Evolutionary conservation across 768 basidiomycete species (phyloP), one percentile per base, ranked within the genome.

Genomic region (Rhodotorula paludigena): DNA sequence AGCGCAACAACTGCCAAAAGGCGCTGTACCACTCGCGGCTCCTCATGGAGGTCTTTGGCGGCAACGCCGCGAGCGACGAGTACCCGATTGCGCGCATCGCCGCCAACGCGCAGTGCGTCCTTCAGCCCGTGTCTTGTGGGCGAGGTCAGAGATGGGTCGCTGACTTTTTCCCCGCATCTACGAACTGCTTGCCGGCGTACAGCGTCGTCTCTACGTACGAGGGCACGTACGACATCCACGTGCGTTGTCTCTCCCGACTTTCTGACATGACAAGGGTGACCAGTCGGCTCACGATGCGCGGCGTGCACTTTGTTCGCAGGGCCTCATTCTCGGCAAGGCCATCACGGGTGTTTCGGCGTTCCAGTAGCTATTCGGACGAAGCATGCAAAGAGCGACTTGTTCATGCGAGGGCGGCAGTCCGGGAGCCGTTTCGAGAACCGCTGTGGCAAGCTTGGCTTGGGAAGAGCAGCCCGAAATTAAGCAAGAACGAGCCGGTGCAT

Each of bases 1-100:
- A 98, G 82, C 84, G 90, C 72, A 98, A 98, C 76, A 97, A 97
- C 74, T 92, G 91, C 74, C 90, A 90, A 21, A 93, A 93, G 80
- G 92, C 94, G 3, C 80, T 97, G 58, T 81, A 88, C 72, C 90
- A 96, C 69, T 80, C 89, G 8, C 82, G 94, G 39, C 80, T 84
- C 63, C 81, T 98, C 51, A 78, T 97, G 75, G 94, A 97, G 75
- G 88, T 96, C 44, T 81, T 98, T 52, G 94, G 94, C 35, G 94
- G 94, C 5, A 98, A 98, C 78, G 93, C 92, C 7, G 87, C 86
- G 60, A 82, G 89, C 38, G 93, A 97, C 74, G 94, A 98, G 89
- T 94, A 73, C 75, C 90, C 92, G 76, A 86, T 98, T 60, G 90
- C 90, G n/a, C 81, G 94, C 41, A 93, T 97, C 80, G 92, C 90